Percentiles rank a stretch among this genome's conserved stretches.
phyloP scores from a whole-genome alignment of 495 filamentous ascomycete species.

The Penicillium atrosanguineum region DNA sequence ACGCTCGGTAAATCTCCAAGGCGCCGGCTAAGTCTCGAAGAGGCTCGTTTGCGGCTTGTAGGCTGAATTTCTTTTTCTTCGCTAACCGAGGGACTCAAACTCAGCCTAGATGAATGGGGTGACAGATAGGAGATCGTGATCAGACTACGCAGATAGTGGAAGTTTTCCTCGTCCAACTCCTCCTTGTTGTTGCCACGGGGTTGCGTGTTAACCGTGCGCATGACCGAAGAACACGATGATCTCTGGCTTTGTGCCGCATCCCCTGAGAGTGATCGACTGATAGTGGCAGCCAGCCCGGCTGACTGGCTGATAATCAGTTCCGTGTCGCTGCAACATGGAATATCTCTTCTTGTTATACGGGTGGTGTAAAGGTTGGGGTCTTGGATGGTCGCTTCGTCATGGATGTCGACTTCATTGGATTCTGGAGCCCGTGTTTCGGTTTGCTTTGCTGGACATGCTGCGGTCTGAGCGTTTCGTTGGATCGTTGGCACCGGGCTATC shows the following conservation, averaged over 20 bases:
- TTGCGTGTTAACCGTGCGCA: not conserved
- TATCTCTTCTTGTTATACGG: not conserved
- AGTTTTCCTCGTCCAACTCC: slow-evolving; percentile 20
- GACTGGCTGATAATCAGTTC: slow-evolving; percentile 16
- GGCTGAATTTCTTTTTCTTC: not conserved
- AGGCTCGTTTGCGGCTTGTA: slow-evolving; percentile 14
- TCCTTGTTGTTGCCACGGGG: slow-evolving; percentile 1
- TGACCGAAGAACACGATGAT: slow-evolving; percentile 1
- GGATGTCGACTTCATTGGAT: not conserved
- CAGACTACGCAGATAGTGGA: slow-evolving; percentile 25
- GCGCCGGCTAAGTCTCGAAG: slow-evolving; percentile 19
- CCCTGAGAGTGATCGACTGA: slow-evolving; percentile 8
- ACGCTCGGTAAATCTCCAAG: slow-evolving; percentile 15
- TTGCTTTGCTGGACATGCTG: not conserved
- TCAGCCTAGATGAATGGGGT: slow-evolving; percentile 1
- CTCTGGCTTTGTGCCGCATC: not conserved
- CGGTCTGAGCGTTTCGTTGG: not conserved
- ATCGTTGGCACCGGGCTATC: slow-evolving; percentile 4
- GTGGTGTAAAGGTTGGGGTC: not conserved
- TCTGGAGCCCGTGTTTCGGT: not conserved
- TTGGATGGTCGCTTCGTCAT: not conserved
- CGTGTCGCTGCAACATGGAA: slow-evolving; percentile 10
- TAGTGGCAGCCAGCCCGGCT: slow-evolving; percentile 12
- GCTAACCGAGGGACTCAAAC: not conserved
- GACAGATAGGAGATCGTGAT: slow-evolving; percentile 23